These are phyloP conservation scores for Pseudocercospora macadamiae DNA, from an alignment of 2,329 filamentous ascomycete genomes.

Conservation along the genomic window DNA sequence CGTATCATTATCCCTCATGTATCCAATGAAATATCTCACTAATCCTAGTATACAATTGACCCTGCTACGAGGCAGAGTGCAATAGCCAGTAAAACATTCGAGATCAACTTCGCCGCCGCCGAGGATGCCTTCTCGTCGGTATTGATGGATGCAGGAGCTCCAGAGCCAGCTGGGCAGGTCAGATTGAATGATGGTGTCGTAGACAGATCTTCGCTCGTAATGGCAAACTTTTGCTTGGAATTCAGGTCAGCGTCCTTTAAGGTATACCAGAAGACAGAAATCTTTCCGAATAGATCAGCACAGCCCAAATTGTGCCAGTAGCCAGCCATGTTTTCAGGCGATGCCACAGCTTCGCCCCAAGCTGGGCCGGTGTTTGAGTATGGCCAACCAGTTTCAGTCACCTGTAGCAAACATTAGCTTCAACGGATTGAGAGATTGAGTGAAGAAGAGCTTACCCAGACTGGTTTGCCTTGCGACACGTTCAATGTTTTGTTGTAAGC, in stretches of 20 bases:
- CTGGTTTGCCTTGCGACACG: conserved; percentile 67
- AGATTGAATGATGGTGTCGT: neutral
- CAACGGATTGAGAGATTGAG: too few relatives aligned
- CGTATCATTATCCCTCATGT: too few relatives aligned
- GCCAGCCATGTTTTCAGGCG: conserved; percentile 67
- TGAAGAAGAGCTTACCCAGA: conserved; percentile 68
- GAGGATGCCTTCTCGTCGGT: neutral
- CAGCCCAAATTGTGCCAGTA: conserved; percentile 83
- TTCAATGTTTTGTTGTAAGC: conserved; percentile 63
- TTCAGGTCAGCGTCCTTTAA: conserved; percentile 13
- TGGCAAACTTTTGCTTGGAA: conserved; percentile 12
- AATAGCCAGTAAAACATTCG: too few relatives aligned
- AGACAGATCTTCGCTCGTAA: conserved; percentile 6
- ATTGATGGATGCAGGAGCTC: neutral
- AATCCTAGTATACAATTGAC: too few relatives aligned
- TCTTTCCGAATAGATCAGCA: conserved; percentile 60
- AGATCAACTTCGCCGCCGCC: too few relatives aligned
- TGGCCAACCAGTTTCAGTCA: conserved; percentile 84
- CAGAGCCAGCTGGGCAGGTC: neutral
- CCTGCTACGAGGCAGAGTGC: too few relatives aligned
- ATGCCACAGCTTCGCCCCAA: conserved; percentile 65
- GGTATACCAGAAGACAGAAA: conserved; percentile 72
- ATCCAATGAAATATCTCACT: too few relatives aligned
- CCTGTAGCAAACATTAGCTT: neutral
- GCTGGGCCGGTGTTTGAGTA: conserved; percentile 62